A percentile compares a stretch with the other conserved stretches of the same genome.
Evolutionary conservation across 169 alveolate species (phyloP).

Genomic region (Babesia divergens): DNA sequence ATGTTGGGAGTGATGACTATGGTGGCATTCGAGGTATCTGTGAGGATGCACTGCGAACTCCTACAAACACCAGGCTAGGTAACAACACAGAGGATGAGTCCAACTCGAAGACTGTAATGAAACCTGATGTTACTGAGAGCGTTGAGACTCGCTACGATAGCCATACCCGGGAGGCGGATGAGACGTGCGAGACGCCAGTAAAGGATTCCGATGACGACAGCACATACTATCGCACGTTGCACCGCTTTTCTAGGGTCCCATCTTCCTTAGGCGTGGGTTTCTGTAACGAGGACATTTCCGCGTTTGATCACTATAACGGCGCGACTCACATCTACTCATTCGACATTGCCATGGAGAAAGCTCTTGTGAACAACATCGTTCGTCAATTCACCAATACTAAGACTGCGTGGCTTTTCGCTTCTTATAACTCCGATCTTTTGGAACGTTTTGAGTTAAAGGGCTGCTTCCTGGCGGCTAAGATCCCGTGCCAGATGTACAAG

Average conservation of each 20-base stretch:
- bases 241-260: not conserved
- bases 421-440: conserved; percentile 70
- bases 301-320: conserved; percentile 76
- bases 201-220: not conserved
- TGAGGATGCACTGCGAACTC: not conserved
- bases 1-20: too few species aligned
- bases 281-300: conserved; percentile 78
- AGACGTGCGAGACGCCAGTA: conserved; percentile 2
- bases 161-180: not conserved
- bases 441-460: conserved; percentile 66
- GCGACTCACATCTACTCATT: conserved; percentile 84
- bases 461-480: conserved; percentile 65
- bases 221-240: conserved; percentile 9
- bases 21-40: too few species aligned
- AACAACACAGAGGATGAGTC: not conserved
- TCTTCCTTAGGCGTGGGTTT: conserved; percentile 66
- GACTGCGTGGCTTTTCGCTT: conserved; percentile 71
- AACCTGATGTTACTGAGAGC: not conserved
- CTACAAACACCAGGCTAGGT: not conserved
- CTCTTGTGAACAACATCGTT: conserved; percentile 77
- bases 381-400: conserved; percentile 61
- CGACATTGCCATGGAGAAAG: conserved; percentile 84
- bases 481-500: conserved; percentile 80
- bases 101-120: not conserved
- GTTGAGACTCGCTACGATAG: conserved; percentile 15